phyloP scores from a whole-genome alignment of 2,329 filamentous ascomycete species.

The Coniochaeta ligniaria region DNA sequence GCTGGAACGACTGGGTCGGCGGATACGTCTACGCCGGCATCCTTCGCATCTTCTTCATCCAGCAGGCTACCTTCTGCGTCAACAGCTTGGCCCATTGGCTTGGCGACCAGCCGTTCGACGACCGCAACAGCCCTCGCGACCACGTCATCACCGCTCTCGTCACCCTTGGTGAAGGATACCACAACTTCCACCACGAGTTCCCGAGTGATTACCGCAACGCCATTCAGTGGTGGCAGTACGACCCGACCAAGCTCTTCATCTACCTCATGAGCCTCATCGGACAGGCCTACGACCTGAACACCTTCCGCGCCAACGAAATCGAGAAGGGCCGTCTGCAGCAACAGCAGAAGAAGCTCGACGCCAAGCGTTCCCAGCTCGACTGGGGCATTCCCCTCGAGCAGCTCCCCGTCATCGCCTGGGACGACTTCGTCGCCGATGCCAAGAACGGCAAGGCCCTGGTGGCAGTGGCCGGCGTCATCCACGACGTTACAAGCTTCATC shows the following conservation, averaged over 20 bases:
- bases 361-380: slow-evolving; percentile 74
- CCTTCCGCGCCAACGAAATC: slow-evolving; percentile 87
- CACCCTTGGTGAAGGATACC: slow-evolving; percentile 79
- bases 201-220: slow-evolving; percentile 90
- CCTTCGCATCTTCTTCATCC: slow-evolving; percentile 80
- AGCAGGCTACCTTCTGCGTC: slow-evolving; percentile 90
- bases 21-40: slow-evolving; percentile 81
- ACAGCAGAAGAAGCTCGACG: slow-evolving; percentile 86
- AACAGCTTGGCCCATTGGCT: slow-evolving; percentile 89
- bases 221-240: slow-evolving; percentile 86
- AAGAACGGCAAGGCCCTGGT: slow-evolving; percentile 73
- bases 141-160: slow-evolving; percentile 80
- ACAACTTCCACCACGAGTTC: slow-evolving; percentile 96
- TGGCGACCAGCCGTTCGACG: slow-evolving; percentile 86
- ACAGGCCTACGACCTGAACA: slow-evolving; percentile 79
- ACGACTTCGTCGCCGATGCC: slow-evolving; percentile 71
- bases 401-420: slow-evolving; percentile 80
- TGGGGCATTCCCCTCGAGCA: slow-evolving; percentile 83
- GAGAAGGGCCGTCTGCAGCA: slow-evolving; percentile 88
- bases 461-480: slow-evolving; percentile 76
- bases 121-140: slow-evolving; percentile 85
- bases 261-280: slow-evolving; percentile 78
- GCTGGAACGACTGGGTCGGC: slow-evolving; percentile 75
- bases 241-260: slow-evolving; percentile 87
- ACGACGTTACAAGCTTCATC: slow-evolving; percentile 79